Conservation (phyloP, 2,329 filamentous ascomycete genomes). For the Lachnellula hyalina region DNA sequence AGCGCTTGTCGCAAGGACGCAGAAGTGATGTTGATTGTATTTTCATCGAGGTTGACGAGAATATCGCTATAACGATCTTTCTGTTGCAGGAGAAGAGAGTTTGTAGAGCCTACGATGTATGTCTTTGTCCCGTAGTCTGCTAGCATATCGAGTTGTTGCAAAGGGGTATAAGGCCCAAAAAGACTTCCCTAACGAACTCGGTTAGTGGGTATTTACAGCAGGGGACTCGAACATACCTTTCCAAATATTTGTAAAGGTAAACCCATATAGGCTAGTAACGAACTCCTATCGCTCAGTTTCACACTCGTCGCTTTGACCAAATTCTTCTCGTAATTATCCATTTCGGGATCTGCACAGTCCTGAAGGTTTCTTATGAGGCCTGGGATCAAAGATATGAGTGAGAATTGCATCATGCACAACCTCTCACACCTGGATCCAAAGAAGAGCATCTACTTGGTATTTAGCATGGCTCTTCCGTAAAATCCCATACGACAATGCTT, state of each 20-base stretch:
- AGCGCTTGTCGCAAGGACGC: constrained; percentile 71
- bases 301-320: constrained; percentile 75
- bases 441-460: constrained; percentile 75
- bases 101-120: constrained; percentile 95
- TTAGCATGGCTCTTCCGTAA: constrained; percentile 2
- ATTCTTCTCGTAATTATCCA: constrained; percentile 75
- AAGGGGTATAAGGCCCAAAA: constrained; percentile 92
- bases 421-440: constrained; percentile 95
- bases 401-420: constrained; percentile 98
- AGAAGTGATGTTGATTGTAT: constrained; percentile 77
- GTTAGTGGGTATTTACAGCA: constrained; percentile 1
- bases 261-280: constrained; percentile 89
- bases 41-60: constrained; percentile 90
- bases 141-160: constrained; percentile 91
- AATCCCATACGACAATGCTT: constrained; percentile 7
- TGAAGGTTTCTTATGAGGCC: constrained; percentile 86
- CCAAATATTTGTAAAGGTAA: constrained; percentile 92
- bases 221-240: constrained; percentile 49
- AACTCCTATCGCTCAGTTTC: constrained; percentile 85
- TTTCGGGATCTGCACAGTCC: constrained; percentile 90
- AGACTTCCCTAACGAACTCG: constrained; percentile 63
- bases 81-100: constrained; percentile 87
- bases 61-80: constrained; percentile 95
- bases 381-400: constrained; percentile 89
- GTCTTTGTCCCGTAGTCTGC: constrained; percentile 94